phyloP scores from a whole-genome alignment of 2,329 filamentous ascomycete genomes.

The Lasiodiplodia sp. region DNA sequence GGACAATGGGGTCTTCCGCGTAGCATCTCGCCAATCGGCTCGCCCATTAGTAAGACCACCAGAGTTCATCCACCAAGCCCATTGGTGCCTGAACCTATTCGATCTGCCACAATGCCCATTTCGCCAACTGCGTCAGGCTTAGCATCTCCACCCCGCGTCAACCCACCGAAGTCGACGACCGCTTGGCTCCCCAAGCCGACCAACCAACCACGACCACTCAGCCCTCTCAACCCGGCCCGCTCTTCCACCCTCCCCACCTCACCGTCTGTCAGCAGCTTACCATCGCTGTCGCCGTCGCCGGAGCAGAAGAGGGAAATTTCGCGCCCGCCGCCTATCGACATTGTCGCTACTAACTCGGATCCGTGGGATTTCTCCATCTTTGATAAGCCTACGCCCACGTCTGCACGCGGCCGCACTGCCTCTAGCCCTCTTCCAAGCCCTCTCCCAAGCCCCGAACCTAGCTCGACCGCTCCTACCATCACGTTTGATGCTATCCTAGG shows the following conservation, averaged over 20 bases:
- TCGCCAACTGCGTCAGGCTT: conserved; percentile 4
- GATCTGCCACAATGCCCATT: conserved; percentile 10
- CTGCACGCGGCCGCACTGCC: conserved; percentile 15
- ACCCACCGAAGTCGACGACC: conserved; percentile 8
- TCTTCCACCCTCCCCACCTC: conserved; percentile 21
- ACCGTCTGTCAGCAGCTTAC: conserved; percentile 4
- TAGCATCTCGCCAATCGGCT: conserved; percentile 13
- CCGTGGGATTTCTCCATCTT: conserved; percentile 42
- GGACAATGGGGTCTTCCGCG: conserved; percentile 10
- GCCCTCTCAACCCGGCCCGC: conserved; percentile 17
- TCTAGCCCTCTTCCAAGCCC: conserved; percentile 16
- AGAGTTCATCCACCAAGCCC: conserved; percentile 20
- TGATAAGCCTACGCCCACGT: conserved; percentile 27
- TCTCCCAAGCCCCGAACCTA: conserved; percentile 9
- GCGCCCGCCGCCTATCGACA: neutral
- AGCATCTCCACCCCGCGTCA: conserved; percentile 5
- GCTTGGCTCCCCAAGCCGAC: conserved; percentile 5
- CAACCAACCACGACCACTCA: conserved; percentile 3
- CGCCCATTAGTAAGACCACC: conserved; percentile 17
- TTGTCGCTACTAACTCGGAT: conserved; percentile 33
- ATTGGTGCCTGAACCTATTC: conserved; percentile 14
- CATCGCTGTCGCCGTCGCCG: neutral
- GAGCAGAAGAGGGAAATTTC: neutral
- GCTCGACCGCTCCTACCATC: conserved; percentile 13
- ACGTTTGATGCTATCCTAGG: conserved; percentile 22